Evolutionary conservation across 2,329 filamentous ascomycete genomes (phyloP).

Genomic region (Anthostomella pinea): DNA sequence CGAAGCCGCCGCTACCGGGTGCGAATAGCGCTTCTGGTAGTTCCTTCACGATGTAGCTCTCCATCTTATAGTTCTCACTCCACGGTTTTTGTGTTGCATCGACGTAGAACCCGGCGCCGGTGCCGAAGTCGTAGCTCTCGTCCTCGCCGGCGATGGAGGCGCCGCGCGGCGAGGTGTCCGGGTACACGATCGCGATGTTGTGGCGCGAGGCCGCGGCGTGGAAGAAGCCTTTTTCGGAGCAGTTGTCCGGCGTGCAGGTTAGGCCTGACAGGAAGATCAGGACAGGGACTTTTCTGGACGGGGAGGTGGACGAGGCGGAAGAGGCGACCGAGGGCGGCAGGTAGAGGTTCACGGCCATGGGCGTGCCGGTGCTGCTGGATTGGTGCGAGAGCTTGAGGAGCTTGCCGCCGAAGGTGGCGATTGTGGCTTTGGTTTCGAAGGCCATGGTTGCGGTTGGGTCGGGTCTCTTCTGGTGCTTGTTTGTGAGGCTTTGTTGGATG

Average conservation of each 20-base stretch:
- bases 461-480: background rate
- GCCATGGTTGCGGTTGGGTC: slow-evolving; percentile 54
- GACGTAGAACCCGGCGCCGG: slow-evolving; percentile 91
- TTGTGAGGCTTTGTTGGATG: background rate
- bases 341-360: slow-evolving; percentile 92
- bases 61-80: slow-evolving; percentile 83
- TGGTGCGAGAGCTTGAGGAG: slow-evolving; percentile 91
- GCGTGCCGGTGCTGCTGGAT: slow-evolving; percentile 73
- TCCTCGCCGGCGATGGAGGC: slow-evolving; percentile 79
- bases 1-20: slow-evolving; percentile 52
- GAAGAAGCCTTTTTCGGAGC: slow-evolving; percentile 83
- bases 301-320: slow-evolving; percentile 48
- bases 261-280: slow-evolving; percentile 92
- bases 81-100: slow-evolving; percentile 78
- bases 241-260: slow-evolving; percentile 90
- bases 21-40: slow-evolving; percentile 75
- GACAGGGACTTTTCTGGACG: slow-evolving; percentile 68
- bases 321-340: slow-evolving; percentile 79
- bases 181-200: slow-evolving; percentile 90
- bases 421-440: slow-evolving; percentile 85
- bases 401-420: slow-evolving; percentile 89
- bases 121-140: slow-evolving; percentile 87
- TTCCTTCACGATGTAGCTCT: slow-evolving; percentile 85
- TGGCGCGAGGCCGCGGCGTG: slow-evolving; percentile 75
- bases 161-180: slow-evolving; percentile 90